Evolutionary conservation across 441 rosid species (phyloP), one percentile per base, ranked within the genome.

Genomic region (Sinapis alba): DNA sequence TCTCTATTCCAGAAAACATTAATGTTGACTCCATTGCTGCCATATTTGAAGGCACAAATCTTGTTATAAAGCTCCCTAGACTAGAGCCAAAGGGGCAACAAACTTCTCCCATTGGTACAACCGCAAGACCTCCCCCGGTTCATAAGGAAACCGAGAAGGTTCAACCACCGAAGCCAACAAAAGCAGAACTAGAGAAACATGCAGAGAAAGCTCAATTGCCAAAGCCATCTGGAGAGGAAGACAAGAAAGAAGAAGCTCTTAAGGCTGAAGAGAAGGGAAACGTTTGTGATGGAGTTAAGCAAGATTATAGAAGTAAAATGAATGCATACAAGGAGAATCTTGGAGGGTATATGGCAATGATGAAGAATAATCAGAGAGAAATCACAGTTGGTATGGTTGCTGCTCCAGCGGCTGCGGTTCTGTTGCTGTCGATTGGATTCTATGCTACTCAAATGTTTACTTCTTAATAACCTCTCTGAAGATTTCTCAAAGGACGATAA

Each of bases 1-100:
- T 80, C 24, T 89, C 81, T 2, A 72, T 87, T 74, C 61, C 74
- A 15, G 21, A 84, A 10, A 81, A 85, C 24, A 34, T 72, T 28
- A 85, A 88, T 27, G 3, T 2, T 1, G 76, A 81, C 24, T 26
- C 23, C 45, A 74, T 89, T 27, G 13, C 24, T 7, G 97, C 98
- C 8, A 81, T 72, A 45, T 90, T 83, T 43, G 88, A 76, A 24
- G 61, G 19, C 57, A 74, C 83, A 7, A 79, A 62, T 18, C 94
- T 93, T 20, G 41, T 13, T 18, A 21, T 91, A 62, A 85, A 73
- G 12, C 83, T 71, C 57, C 90, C 88, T 10, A 87, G 82, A 81
- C 12, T 12, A 7, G 86, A 78, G 59, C 69, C 68, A 67, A 41
- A 13, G 1, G 59, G 8, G 12, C 51, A 78, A 53, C 73, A 66